A percentile compares a stretch with the other conserved stretches of the same genome.
phyloP scores from a whole-genome alignment of 768 basidiomycete genomes.

The Xerocomellus amylosporus region DNA sequence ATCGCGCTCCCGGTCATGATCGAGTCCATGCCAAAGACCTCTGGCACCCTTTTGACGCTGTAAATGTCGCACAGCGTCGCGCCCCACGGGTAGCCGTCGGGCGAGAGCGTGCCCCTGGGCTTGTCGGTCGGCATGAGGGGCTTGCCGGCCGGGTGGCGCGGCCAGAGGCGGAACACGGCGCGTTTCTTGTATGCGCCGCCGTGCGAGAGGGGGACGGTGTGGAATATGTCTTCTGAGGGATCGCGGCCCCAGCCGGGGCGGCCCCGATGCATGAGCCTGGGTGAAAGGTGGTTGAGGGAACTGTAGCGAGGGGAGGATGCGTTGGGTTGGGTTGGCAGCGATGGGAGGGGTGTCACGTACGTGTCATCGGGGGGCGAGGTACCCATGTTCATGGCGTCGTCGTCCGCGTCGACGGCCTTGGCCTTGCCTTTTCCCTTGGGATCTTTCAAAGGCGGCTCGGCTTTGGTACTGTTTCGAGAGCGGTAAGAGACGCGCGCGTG shows the following conservation, averaged over 20 bases:
- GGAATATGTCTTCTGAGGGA: background rate
- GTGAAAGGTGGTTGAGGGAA: background rate
- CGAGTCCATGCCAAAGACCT: background rate
- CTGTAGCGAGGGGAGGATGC: background rate
- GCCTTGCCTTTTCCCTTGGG: background rate
- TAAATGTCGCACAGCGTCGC: slow-evolving; percentile 30
- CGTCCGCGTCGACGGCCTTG: background rate
- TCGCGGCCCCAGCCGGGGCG: slow-evolving; percentile 8
- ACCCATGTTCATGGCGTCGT: background rate
- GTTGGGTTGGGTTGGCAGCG: background rate
- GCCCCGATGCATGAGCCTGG: no score
- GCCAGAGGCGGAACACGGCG: slow-evolving; percentile 24
- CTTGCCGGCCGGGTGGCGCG: slow-evolving; percentile 22
- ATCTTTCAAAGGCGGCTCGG: background rate
- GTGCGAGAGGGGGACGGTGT: background rate
- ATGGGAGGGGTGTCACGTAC: background rate
- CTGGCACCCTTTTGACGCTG: slow-evolving; percentile 6
- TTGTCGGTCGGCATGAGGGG: background rate
- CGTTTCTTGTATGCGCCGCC: slow-evolving; percentile 8
- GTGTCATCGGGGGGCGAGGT: background rate
- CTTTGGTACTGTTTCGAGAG: background rate
- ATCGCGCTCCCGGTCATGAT: slow-evolving; percentile 23
- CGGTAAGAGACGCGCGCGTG: background rate
- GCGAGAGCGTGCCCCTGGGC: slow-evolving; percentile 16
- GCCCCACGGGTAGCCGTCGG: slow-evolving; percentile 26